These are phyloP conservation scores for Talaromyces albobiverticillius DNA, from an alignment of 2,329 filamentous ascomycete species.

Conservation along the genomic window DNA sequence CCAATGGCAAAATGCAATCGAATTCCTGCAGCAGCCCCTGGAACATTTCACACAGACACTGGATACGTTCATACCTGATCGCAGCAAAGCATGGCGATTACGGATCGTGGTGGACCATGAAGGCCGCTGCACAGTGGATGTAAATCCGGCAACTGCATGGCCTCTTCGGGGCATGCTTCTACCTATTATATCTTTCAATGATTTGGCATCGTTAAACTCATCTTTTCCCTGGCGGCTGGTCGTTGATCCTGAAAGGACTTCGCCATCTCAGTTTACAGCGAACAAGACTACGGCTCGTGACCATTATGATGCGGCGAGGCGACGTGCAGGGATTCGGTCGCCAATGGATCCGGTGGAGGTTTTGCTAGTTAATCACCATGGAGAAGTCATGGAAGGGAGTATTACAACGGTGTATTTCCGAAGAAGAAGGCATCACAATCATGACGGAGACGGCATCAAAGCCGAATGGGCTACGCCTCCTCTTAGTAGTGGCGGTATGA, in stretches of 20 bases:
- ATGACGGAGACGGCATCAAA: background rate
- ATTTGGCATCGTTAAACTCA: conserved; percentile 6
- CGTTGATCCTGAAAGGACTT: conserved; percentile 53
- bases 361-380: conserved; percentile 64
- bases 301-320: conserved; percentile 69
- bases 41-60: conserved; percentile 26
- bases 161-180: conserved; percentile 25
- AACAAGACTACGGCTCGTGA: conserved; percentile 79
- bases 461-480: conserved; percentile 75
- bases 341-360: conserved; percentile 61
- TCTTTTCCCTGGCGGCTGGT: conserved; percentile 46
- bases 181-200: conserved; percentile 18
- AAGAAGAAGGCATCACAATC: conserved; percentile 19
- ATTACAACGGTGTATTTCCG: conserved; percentile 80
- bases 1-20: conserved; percentile 39
- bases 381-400: conserved; percentile 79
- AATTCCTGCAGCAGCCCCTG: conserved; percentile 29
- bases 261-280: conserved; percentile 65
- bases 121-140: conserved; percentile 32
- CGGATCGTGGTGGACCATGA: conserved; percentile 31
- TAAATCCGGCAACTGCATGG: conserved; percentile 26
- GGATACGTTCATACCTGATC: conserved; percentile 31
- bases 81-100: conserved; percentile 35
- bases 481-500: conserved; percentile 73
- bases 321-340: conserved; percentile 55